Evolutionary conservation across 768 basidiomycete species (phyloP).

Genomic region (Dioszegia aurantiaca): DNA sequence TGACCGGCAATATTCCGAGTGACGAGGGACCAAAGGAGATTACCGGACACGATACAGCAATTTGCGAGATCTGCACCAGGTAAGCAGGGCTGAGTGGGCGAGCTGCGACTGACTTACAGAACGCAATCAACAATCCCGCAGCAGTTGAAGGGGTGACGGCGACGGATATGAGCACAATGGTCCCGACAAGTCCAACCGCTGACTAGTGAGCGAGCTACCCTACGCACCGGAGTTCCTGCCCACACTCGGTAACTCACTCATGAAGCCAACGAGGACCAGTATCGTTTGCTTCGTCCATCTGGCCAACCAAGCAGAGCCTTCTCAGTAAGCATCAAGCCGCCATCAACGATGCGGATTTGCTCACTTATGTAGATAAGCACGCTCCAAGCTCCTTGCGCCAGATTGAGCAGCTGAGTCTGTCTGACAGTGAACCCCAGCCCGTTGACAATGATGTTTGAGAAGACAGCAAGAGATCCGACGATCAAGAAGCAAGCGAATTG

Average conservation of each 20-base stretch:
- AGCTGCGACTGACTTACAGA: slow-evolving; percentile 53
- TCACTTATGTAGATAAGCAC: slow-evolving; percentile 32
- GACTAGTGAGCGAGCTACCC: neutral
- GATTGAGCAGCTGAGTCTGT: slow-evolving; percentile 60
- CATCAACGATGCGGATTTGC: too few species aligned
- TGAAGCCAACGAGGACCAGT: slow-evolving; percentile 57
- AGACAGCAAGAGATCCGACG: slow-evolving; percentile 58
- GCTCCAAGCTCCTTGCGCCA: slow-evolving; percentile 52
- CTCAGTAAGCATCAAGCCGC: neutral
- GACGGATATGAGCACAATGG: slow-evolving; percentile 58
- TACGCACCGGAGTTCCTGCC: too few species aligned
- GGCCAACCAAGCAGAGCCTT: slow-evolving; percentile 32
- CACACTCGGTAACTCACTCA: too few species aligned
- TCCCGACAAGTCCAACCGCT: slow-evolving; percentile 58
- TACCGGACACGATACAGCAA: slow-evolving; percentile 33
- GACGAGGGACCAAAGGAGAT: slow-evolving; percentile 33
- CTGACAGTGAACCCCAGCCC: slow-evolving; percentile 56
- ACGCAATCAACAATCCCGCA: slow-evolving; percentile 58
- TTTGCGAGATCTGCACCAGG: slow-evolving; percentile 28
- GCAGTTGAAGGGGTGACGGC: slow-evolving; percentile 55
- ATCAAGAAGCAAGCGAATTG: slow-evolving; percentile 58
- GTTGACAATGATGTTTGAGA: slow-evolving; percentile 59
- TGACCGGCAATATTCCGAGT: slow-evolving; percentile 53
- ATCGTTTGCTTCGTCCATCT: slow-evolving; percentile 56
- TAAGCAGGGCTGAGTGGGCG: neutral